Evolutionary conservation across 2,329 filamentous ascomycete genomes (phyloP).

Genomic region (Trematosphaeria pertusa): DNA sequence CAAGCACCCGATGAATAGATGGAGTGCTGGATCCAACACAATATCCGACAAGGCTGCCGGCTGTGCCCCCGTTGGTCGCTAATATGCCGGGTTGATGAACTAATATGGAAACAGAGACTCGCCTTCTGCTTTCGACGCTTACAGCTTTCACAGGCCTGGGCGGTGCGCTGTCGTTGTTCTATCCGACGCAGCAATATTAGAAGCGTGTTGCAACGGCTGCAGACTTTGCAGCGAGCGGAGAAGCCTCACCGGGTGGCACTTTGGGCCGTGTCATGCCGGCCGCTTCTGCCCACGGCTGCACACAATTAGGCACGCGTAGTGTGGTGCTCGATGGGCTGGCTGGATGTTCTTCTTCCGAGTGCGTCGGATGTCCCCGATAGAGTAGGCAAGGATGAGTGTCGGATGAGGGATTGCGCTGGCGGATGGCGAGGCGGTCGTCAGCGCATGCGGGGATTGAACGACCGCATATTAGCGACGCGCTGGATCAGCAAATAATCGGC

Average conservation of each 20-base stretch:
- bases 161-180: conserved; percentile 68
- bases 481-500: not conserved
- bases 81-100: conserved; percentile 9
- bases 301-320: conserved; percentile 31
- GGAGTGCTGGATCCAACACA: too few relatives aligned
- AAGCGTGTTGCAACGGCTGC: conserved; percentile 10
- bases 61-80: not conserved
- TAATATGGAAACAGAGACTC: conserved; percentile 36
- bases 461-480: conserved; percentile 3
- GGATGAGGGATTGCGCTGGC: conserved; percentile 31
- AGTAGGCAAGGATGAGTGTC: conserved; percentile 33
- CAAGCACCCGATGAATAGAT: too few relatives aligned
- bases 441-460: conserved; percentile 15
- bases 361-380: conserved; percentile 23
- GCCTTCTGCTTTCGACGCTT: conserved; percentile 74
- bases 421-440: conserved; percentile 12
- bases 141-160: conserved; percentile 69
- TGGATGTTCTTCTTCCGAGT: conserved; percentile 24
- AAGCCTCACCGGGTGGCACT: conserved; percentile 40
- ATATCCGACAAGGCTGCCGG: too few relatives aligned
- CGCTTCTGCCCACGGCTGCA: conserved; percentile 9
- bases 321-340: conserved; percentile 11
- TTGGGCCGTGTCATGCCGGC: conserved; percentile 43
- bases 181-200: conserved; percentile 61
- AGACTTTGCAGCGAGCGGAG: conserved; percentile 8